Base-by-base conservation (phyloP, 192 early-diverging fungal species). In the Backusella macrospora region DNA sequence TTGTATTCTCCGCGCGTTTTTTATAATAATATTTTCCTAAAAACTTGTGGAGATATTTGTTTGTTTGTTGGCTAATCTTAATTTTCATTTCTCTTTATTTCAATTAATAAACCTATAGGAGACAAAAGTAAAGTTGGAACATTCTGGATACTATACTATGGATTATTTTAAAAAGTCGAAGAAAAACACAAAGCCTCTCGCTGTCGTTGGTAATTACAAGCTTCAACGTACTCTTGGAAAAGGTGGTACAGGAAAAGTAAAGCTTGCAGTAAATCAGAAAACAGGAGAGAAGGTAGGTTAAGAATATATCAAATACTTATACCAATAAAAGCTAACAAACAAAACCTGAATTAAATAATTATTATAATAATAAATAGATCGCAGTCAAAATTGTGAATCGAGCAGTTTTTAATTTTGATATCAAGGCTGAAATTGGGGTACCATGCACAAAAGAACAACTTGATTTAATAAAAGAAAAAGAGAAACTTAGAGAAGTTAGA, bases 211-310 rank as follows among this genome's bases (percentile, higher is more conserved):
- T 16, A 85, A 89, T 62, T 97, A 95, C 81, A 86, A 86, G 71
- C 86, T 98, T 65, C 84, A 88, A 71, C 94, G 96, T 76, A 97
- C 94, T 0, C 85, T 98, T 49, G 96, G 96, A 34, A 92, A 95
- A 59, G 96, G 96, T 16, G 93, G 91, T 76, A 95, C 95, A 92
- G 96, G 95, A 68, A 98, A 97, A 81, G 96, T 98, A 72, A 97
- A 97, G 76, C 85, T 97, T 15, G 96, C 93, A 55, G 79, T 91
- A 15, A 89, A 96, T 76, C 85, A 83, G 43, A 82, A 90, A 18
- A 96, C 92, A 37, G 91, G 92, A 29, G 93, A 95, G 73, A 90
- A 94, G 81, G 93, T 92, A 76, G 29, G 29, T 34, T 34, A 73
- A 34, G 29, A 34, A 34, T 34, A 34, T 2, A 34, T 34, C 29